Evolutionary conservation across 257 asterid genomes (phyloP), one percentile per base, ranked within the genome.

Genomic region (Ocimum tenuiflorum): DNA sequence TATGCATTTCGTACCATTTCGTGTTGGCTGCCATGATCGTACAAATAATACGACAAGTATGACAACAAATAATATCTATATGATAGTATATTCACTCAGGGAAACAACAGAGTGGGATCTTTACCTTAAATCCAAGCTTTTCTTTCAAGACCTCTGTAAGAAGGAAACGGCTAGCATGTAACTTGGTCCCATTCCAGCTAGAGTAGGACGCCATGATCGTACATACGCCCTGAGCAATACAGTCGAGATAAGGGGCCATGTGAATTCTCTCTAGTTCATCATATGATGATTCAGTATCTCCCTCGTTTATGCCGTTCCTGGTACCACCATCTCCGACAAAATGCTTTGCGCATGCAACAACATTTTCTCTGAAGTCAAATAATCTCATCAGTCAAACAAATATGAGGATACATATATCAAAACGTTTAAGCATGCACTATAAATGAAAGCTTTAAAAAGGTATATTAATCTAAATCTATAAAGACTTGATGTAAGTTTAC

Each of bases 291-390:
- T 79, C 59, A 0, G 95, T 81, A 81, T 91, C 79, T 47, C 97
- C 97, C 79, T 88, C 96, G 41, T 91, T 91, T 54, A 72, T 73
- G 41, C 97, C 97, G 18, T 81, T 68, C 54, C 73, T 77, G 39
- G 97, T 91, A 65, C 92, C 96, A 39, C 97, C 97, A 65, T 91
- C 97, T 29, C 97, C 97, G 36, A 86, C 88, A 72, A 84, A 91
- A 88, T 91, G 97, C 86, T 91, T 91, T 68, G 97, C 96, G 69
- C 84, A 81, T 19, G 92, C 96, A 78, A 91, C 78, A 72, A 88
- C 95, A 53, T 81, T 78, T 67, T 82, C 72, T 71, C 97, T 91
- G 95, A 62, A 77, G 77, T 74, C 39, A 68, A 72, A 75, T 18
- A 59, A 55, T 42, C 69, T 35, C 76, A 80, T 77, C 67, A 81